phyloP scores from a whole-genome alignment of 768 basidiomycete genomes.

The Tricholoma flavovirens region DNA sequence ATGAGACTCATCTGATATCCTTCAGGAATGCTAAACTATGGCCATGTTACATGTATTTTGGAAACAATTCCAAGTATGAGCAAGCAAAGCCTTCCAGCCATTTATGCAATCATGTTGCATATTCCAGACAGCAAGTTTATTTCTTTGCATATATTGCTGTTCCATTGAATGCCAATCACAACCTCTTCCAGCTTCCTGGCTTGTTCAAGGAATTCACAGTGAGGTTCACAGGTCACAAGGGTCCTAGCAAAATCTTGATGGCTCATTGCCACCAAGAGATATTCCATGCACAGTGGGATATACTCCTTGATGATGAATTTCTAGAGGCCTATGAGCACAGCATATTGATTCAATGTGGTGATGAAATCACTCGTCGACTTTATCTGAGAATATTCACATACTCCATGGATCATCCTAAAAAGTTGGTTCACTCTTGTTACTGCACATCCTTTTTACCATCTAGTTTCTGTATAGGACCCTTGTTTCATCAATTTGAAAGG shows the following conservation, averaged over 20 bases:
- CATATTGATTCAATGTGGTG: constrained; percentile 5
- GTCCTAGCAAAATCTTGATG: neutral
- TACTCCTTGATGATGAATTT: neutral
- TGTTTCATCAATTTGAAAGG: neutral
- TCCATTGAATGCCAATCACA: neutral
- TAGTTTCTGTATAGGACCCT: neutral
- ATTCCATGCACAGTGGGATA: too few species aligned
- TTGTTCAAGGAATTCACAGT: constrained; percentile 14
- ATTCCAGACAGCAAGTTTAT: constrained; percentile 2
- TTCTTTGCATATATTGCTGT: neutral
- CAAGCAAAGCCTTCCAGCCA: too few species aligned
- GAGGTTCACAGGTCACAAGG: neutral
- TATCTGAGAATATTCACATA: constrained; percentile 27
- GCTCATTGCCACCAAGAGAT: constrained; percentile 1
- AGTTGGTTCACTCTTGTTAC: neutral
- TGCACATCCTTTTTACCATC: neutral
- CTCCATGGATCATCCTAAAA: constrained; percentile 32
- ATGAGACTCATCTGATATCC: too few species aligned
- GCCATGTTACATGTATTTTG: too few species aligned
- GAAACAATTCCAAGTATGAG: too few species aligned
- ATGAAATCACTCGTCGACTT: neutral
- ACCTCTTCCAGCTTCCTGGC: constrained; percentile 13
- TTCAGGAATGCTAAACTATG: too few species aligned
- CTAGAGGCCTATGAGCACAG: constrained; percentile 17
- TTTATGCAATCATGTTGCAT: constrained; percentile 2